A percentile compares a stretch with the other conserved stretches of the same genome.
Evolutionary conservation across 2,329 filamentous ascomycete species (phyloP).

Genomic region (Falciphora oryzae): DNA sequence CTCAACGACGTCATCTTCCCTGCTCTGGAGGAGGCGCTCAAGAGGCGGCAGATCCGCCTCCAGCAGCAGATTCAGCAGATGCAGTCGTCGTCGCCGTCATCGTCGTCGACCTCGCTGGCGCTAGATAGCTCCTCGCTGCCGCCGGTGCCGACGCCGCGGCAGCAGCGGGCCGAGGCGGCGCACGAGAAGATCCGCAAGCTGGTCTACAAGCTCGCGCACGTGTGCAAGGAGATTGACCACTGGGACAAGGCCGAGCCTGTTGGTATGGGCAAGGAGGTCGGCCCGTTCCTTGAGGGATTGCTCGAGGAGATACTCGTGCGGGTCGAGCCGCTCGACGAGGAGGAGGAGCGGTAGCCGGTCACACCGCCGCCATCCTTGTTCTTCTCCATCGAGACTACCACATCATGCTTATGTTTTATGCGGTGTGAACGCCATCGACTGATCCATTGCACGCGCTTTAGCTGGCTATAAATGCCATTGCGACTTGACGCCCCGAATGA

Average conservation of each 20-base stretch:
- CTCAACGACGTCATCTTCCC: slow-evolving; percentile 89
- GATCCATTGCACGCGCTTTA: not conserved
- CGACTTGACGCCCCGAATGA: not conserved
- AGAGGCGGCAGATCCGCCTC: slow-evolving; percentile 63
- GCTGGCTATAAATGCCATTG: not conserved
- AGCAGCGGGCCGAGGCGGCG: slow-evolving; percentile 62
- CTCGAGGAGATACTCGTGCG: slow-evolving; percentile 90
- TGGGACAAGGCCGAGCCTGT: slow-evolving; percentile 83
- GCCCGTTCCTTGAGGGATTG: slow-evolving; percentile 83
- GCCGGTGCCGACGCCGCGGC: slow-evolving; percentile 50
- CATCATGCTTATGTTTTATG: too few relatives aligned
- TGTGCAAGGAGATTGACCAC: slow-evolving; percentile 86
- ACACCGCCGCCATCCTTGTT: not conserved
- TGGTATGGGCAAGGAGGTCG: slow-evolving; percentile 87
- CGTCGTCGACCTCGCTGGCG: slow-evolving; percentile 20
- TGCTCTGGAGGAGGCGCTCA: slow-evolving; percentile 83
- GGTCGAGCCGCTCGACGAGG: slow-evolving; percentile 80
- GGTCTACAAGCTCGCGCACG: slow-evolving; percentile 73
- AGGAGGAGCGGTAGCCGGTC: slow-evolving; percentile 31
- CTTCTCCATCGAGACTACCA: not conserved
- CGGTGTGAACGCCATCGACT: not conserved
- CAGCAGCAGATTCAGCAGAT: slow-evolving; percentile 43
- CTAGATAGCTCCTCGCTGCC: slow-evolving; percentile 2
- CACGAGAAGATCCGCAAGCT: slow-evolving; percentile 79
- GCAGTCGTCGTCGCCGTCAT: slow-evolving; percentile 10